phyloP scores from a whole-genome alignment of 345 rosid genomes.

The Kernera saxatilis region DNA sequence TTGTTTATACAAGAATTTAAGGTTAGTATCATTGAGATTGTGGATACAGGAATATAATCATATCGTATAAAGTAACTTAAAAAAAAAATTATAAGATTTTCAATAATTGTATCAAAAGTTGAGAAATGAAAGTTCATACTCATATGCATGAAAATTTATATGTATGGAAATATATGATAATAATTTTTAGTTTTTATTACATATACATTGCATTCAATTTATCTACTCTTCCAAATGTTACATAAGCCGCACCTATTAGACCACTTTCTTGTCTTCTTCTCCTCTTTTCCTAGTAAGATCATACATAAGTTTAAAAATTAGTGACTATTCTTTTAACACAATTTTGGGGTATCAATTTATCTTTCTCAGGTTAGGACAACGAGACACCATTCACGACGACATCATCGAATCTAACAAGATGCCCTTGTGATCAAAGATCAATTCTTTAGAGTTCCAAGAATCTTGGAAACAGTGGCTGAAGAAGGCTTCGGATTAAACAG shows the following conservation, averaged over 20 bases:
- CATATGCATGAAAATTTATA: background rate
- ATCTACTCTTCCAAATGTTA: slow-evolving; percentile 11
- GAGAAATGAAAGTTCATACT: background rate
- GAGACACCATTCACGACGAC: background rate
- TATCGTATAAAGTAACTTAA: background rate
- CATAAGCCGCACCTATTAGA: slow-evolving; percentile 21
- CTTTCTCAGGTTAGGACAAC: slow-evolving; percentile 19
- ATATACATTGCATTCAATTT: background rate
- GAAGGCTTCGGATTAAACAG: slow-evolving; percentile 31
- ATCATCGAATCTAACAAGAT: background rate
- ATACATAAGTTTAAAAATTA: background rate
- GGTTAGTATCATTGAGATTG: background rate
- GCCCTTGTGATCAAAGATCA: background rate
- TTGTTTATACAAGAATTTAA: too few relatives aligned
- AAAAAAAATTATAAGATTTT: background rate
- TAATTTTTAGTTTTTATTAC: background rate
- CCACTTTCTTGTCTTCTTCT: background rate
- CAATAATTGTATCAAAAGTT: background rate
- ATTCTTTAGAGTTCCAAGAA: slow-evolving; percentile 12
- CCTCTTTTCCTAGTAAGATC: background rate
- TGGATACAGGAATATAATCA: background rate
- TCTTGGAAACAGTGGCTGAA: slow-evolving; percentile 20
- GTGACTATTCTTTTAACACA: background rate
- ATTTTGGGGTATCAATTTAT: background rate
- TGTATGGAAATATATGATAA: background rate